Evolutionary conservation across 352 stramenopile genomes (phyloP).

Genomic region (Phytophthora capsici): DNA sequence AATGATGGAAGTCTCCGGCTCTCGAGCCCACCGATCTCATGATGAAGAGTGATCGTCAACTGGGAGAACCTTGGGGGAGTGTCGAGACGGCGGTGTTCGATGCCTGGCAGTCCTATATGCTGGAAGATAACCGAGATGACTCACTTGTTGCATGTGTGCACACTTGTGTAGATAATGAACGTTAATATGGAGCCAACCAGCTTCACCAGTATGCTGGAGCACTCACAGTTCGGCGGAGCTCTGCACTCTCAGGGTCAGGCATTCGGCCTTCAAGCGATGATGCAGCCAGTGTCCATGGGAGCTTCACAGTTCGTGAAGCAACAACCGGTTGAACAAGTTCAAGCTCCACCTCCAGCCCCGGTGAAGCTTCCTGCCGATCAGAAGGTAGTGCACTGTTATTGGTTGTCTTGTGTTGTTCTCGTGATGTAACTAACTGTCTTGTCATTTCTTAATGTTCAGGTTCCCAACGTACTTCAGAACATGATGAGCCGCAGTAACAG

Average conservation of each 20-base stretch:
- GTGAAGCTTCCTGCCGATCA: constrained; percentile 34
- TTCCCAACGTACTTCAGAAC: constrained; percentile 49
- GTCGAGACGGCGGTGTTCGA: constrained; percentile 5
- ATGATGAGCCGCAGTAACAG: constrained; percentile 37
- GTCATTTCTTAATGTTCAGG: constrained; percentile 8
- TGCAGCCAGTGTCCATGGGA: constrained; percentile 33
- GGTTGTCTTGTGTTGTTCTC: too few relatives aligned
- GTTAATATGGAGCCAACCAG: constrained; percentile 44
- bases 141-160: constrained; percentile 40
- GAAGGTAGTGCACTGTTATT: constrained; percentile 20
- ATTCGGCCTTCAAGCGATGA: constrained; percentile 33
- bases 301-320: constrained; percentile 33
- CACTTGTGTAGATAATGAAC: constrained; percentile 48
- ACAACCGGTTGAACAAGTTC: constrained; percentile 17
- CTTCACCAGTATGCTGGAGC: constrained; percentile 42
- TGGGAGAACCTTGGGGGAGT: constrained; percentile 6
- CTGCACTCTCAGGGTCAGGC: constrained; percentile 29
- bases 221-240: constrained; percentile 34
- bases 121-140: constrained; percentile 18
- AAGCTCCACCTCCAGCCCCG: constrained; percentile 12
- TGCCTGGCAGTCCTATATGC: constrained; percentile 3
- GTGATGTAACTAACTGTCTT: constrained; percentile 15
- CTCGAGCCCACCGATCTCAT: constrained; percentile 19
- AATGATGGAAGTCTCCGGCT: constrained; percentile 21
- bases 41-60: constrained; percentile 16